A percentile compares a stretch with the other conserved stretches of the same genome.
These are phyloP conservation scores for Salix purpurea DNA, from an alignment of 345 rosid genomes.

Conservation along the genomic window DNA sequence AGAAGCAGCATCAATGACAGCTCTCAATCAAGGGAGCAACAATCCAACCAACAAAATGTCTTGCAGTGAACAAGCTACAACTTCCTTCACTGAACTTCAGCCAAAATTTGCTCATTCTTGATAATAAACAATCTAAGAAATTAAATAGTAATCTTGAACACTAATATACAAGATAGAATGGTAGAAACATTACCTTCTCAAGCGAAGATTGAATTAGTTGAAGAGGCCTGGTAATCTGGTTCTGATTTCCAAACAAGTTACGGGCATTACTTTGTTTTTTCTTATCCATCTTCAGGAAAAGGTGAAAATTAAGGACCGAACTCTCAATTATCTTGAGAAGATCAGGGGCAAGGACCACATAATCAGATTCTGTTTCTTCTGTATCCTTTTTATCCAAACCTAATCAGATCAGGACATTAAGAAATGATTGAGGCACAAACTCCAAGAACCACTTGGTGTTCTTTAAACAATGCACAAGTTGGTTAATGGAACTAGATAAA, in stretches of 20 bases:
- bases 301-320: constrained; percentile 56
- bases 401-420: constrained; percentile 22
- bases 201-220: constrained; percentile 66
- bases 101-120: background rate
- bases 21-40: too few relatives aligned
- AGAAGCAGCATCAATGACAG: too few relatives aligned
- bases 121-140: background rate
- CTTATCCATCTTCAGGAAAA: constrained; percentile 82
- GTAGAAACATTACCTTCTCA: constrained; percentile 48
- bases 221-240: constrained; percentile 59
- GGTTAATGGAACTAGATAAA: background rate
- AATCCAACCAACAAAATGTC: too few relatives aligned
- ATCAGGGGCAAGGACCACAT: constrained; percentile 55
- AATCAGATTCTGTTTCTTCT: constrained; percentile 52
- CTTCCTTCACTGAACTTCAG: too few relatives aligned
- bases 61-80: too few relatives aligned
- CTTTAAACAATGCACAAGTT: background rate
- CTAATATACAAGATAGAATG: background rate
- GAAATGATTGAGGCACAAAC: too few relatives aligned
- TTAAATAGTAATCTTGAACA: background rate
- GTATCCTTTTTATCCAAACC: constrained; percentile 53
- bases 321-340: constrained; percentile 60
- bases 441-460: too few relatives aligned
- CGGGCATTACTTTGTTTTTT: constrained; percentile 45
- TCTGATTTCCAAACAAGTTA: constrained; percentile 66